phyloP scores from a whole-genome alignment of 768 basidiomycete species.

The Tremella yokohamensis region DNA sequence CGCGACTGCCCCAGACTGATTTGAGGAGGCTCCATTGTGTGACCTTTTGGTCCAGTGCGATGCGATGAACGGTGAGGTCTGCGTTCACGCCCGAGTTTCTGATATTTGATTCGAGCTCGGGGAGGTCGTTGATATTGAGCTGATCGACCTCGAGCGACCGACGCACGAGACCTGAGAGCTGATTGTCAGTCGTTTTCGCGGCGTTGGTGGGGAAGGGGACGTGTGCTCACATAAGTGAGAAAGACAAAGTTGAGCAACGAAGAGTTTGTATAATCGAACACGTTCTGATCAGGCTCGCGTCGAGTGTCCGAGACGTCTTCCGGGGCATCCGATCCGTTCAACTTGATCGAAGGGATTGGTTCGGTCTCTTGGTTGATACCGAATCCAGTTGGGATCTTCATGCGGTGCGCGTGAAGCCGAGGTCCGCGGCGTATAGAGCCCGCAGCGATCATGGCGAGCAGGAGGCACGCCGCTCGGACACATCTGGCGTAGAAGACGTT shows the following conservation, averaged over 20 bases:
- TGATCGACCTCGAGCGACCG: constrained; percentile 22
- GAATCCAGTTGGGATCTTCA: constrained; percentile 34
- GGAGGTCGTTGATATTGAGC: constrained; percentile 27
- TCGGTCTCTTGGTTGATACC: constrained; percentile 27
- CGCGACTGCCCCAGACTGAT: constrained; percentile 25
- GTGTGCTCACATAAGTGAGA: constrained; percentile 32
- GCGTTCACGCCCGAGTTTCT: constrained; percentile 20
- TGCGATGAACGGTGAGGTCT: not conserved
- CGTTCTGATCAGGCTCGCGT: constrained; percentile 15
- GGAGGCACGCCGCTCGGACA: constrained; percentile 8
- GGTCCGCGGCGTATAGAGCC: constrained; percentile 43
- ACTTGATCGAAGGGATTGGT: not conserved
- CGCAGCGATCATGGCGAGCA: constrained; percentile 14
- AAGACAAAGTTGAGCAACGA: constrained; percentile 35
- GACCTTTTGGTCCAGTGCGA: constrained; percentile 7
- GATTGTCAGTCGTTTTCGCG: not conserved
- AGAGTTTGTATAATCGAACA: constrained; percentile 30
- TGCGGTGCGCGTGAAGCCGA: constrained; percentile 28
- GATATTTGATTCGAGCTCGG: constrained; percentile 32
- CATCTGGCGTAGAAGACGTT: not conserved
- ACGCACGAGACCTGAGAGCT: constrained; percentile 27
- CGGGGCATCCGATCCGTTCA: not conserved
- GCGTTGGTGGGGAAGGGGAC: not conserved
- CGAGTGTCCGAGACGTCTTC: not conserved
- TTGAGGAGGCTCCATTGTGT: constrained; percentile 29